Conservation (phyloP, 345 rosid genomes). For the Eucalyptus marginata region DNA sequence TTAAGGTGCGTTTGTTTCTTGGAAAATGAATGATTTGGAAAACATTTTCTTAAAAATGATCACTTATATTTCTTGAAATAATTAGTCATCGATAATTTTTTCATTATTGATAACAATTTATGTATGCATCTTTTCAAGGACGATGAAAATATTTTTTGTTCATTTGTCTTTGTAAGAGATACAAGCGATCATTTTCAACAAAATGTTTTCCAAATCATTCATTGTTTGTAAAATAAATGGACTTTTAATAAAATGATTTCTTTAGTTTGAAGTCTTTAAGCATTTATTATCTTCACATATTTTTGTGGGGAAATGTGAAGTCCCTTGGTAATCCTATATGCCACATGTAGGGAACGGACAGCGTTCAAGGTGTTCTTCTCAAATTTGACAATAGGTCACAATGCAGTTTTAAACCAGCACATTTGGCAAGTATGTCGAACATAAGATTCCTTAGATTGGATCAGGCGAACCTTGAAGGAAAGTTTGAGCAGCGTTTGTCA, state of each 20-base stretch:
- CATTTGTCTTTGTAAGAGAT: no score
- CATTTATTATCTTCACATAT: background rate
- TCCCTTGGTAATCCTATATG: background rate
- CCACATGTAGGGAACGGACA: background rate
- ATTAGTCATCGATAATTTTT: background rate
- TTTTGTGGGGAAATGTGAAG: background rate
- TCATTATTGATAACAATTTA: no score
- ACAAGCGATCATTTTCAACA: rapidly evolving
- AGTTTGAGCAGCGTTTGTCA: background rate
- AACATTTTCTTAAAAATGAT: no score
- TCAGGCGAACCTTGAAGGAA: background rate
- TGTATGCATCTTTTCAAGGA: background rate
- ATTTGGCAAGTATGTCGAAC: background rate
- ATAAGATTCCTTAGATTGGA: background rate
- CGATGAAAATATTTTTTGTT: background rate
- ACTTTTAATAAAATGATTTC: no score
- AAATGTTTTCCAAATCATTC: background rate
- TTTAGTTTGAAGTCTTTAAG: background rate
- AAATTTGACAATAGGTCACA: background rate
- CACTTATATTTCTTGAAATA: no score
- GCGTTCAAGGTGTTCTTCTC: background rate
- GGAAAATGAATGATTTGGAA: no score
- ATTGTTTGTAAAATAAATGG: background rate
- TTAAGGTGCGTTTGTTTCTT: no score
- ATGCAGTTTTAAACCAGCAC: background rate